These are phyloP conservation scores for Phlegmacium glaucopus DNA, from an alignment of 768 basidiomycete genomes.

Conservation along the genomic window DNA sequence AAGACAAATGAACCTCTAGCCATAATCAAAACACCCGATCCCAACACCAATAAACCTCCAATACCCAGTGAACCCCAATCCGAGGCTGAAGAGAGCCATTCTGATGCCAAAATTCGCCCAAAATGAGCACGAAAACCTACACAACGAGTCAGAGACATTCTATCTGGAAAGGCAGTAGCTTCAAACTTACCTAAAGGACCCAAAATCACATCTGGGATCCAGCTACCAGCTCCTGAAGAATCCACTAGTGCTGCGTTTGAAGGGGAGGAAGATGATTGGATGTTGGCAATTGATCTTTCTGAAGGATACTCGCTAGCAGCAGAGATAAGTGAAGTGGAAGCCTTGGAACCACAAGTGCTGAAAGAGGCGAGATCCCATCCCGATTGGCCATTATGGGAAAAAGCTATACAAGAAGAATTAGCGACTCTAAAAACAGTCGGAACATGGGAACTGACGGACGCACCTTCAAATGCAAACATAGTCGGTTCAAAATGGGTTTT, in stretches of 20 bases:
- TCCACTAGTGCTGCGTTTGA: constrained; percentile 4
- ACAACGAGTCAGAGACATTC: constrained; percentile 4
- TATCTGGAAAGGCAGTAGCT: constrained; percentile 5
- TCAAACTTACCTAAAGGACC: constrained; percentile 1
- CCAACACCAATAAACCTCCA: too few species aligned
- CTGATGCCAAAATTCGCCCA: constrained; percentile 2
- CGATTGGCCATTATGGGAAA: constrained; percentile 22
- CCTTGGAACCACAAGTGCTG: constrained; percentile 16
- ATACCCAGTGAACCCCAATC: background rate
- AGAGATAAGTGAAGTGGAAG: too few species aligned
- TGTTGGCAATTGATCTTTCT: constrained; percentile 8
- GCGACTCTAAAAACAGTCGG: constrained; percentile 17
- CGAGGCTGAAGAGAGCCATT: background rate
- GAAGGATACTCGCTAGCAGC: constrained; percentile 22
- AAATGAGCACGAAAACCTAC: constrained; percentile 8
- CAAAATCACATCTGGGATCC: constrained; percentile 8
- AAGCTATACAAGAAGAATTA: constrained; percentile 25
- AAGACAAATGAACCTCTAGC: constrained; percentile 1
- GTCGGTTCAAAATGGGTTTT: constrained; percentile 33
- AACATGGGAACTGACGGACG: constrained; percentile 25
- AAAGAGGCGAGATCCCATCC: constrained; percentile 20
- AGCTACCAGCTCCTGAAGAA: constrained; percentile 7
- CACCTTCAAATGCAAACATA: constrained; percentile 15
- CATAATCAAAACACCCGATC: background rate
- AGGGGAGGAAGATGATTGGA: constrained; percentile 4